Conservation (phyloP, 345 rosid genomes). For the Rhodomyrtus tomentosa region DNA sequence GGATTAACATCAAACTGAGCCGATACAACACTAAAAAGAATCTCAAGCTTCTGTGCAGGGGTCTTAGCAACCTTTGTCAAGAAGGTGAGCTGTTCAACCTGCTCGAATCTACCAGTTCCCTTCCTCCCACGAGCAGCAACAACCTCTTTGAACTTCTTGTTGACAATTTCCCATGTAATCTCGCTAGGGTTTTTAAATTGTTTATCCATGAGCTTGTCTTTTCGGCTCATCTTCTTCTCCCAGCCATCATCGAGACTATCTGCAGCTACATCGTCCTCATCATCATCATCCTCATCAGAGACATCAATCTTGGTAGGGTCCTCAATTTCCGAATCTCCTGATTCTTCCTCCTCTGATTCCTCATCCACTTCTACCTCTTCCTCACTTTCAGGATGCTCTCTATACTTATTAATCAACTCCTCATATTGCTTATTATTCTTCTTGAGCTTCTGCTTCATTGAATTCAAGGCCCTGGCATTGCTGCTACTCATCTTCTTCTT, state of each 20-base stretch:
- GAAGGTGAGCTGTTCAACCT: conserved; percentile 90
- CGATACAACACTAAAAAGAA: conserved; percentile 82
- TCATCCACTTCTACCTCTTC: conserved; percentile 40
- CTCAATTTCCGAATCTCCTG: conserved; percentile 31
- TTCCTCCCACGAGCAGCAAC: conserved; percentile 92
- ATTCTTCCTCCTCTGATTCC: conserved; percentile 36
- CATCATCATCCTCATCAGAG: conserved; percentile 27
- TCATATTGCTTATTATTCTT: conserved; percentile 84
- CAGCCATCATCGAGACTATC: conserved; percentile 27
- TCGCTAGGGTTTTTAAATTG: conserved; percentile 71
- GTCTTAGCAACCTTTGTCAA: conserved; percentile 92
- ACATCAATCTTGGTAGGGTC: conserved; percentile 34
- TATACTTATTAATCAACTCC: conserved; percentile 54
- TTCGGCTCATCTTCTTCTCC: conserved; percentile 68
- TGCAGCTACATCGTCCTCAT: conserved; percentile 13
- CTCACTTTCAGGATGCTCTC: conserved; percentile 73
- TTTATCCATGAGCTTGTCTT: conserved; percentile 69
- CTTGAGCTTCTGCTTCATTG: conserved; percentile 91
- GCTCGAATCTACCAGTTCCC: conserved; percentile 91
- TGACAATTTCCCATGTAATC: conserved; percentile 85
- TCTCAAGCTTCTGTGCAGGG: conserved; percentile 95
- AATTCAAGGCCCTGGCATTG: conserved; percentile 88
- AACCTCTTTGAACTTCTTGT: conserved; percentile 85
- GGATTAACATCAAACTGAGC: conserved; percentile 98
- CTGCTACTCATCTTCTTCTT: conserved; percentile 97